Evolutionary conservation across 2,329 filamentous ascomycete genomes (phyloP).

Genomic region (Pseudogymnoascus sp.): DNA sequence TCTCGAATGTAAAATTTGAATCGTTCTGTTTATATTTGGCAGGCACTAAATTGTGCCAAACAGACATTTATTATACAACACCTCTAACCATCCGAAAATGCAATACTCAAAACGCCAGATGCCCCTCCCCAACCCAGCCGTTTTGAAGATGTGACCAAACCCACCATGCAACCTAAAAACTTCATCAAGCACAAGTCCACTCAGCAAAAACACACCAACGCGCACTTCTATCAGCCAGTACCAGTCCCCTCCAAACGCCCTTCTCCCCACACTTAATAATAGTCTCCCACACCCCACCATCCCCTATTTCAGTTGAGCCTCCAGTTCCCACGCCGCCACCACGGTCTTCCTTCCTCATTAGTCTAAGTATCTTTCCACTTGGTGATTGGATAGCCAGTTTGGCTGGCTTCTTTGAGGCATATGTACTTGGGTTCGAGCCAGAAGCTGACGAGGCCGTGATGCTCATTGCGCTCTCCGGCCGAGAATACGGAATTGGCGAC

Average conservation of each 20-base stretch:
- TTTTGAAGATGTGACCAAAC: neutral
- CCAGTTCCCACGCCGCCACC: slow-evolving; percentile 28
- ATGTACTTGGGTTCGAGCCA: slow-evolving; percentile 50
- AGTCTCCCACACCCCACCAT: slow-evolving; percentile 78
- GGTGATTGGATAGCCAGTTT: slow-evolving; percentile 94
- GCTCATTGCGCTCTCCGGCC: slow-evolving; percentile 58
- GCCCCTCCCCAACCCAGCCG: neutral
- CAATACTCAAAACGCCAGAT: neutral
- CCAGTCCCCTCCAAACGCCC: slow-evolving; percentile 73
- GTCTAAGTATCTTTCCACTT: slow-evolving; percentile 83
- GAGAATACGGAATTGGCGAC: slow-evolving; percentile 52
- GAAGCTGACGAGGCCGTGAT: slow-evolving; percentile 53
- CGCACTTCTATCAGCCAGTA: slow-evolving; percentile 74
- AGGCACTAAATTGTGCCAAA: neutral
- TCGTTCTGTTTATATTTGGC: neutral
- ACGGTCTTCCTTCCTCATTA: slow-evolving; percentile 73
- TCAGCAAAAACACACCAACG: slow-evolving; percentile 91
- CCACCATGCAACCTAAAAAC: neutral
- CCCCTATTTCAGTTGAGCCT: slow-evolving; percentile 51
- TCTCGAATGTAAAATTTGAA: neutral
- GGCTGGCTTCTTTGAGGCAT: slow-evolving; percentile 70
- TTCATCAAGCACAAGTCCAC: slow-evolving; percentile 45
- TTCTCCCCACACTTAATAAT: slow-evolving; percentile 84
- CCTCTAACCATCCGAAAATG: neutral
- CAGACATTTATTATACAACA: slow-evolving; percentile 1